These are phyloP conservation scores for Gossypium davidsonii DNA, from an alignment of 441 rosid species.

Conservation along the genomic window DNA sequence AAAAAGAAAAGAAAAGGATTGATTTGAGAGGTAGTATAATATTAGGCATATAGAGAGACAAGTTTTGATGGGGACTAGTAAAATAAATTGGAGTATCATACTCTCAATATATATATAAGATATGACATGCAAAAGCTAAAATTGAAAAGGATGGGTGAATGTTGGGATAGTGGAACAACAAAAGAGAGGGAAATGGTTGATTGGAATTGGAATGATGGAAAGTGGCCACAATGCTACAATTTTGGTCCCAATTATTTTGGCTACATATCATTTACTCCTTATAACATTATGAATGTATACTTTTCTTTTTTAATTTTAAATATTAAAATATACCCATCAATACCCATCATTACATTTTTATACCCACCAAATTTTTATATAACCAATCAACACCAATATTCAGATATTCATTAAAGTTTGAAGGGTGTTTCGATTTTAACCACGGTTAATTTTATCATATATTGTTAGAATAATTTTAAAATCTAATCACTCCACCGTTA, in stretches of 20 bases:
- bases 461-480: too few species aligned
- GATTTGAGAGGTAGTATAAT: constrained; percentile 19
- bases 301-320: too few species aligned
- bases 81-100: constrained; percentile 13
- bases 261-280: too few species aligned
- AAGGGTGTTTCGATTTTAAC: too few species aligned
- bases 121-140: not conserved
- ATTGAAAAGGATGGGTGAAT: constrained; percentile 20
- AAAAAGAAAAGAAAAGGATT: not conserved
- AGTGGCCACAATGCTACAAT: constrained; percentile 7
- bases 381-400: not conserved
- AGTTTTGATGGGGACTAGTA: constrained; percentile 21
- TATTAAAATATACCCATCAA: too few species aligned
- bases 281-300: too few species aligned
- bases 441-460: too few species aligned
- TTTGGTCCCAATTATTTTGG: too few species aligned
- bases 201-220: constrained; percentile 13
- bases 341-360: too few species aligned
- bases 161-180: constrained; percentile 13
- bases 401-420: too few species aligned
- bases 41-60: not conserved
- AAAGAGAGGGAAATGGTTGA: not conserved
- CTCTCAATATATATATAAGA: not conserved
- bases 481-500: too few species aligned
- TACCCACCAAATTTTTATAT: not conserved